phyloP scores from a whole-genome alignment of 352 stramenopile species.

The Phytophthora capsici region DNA sequence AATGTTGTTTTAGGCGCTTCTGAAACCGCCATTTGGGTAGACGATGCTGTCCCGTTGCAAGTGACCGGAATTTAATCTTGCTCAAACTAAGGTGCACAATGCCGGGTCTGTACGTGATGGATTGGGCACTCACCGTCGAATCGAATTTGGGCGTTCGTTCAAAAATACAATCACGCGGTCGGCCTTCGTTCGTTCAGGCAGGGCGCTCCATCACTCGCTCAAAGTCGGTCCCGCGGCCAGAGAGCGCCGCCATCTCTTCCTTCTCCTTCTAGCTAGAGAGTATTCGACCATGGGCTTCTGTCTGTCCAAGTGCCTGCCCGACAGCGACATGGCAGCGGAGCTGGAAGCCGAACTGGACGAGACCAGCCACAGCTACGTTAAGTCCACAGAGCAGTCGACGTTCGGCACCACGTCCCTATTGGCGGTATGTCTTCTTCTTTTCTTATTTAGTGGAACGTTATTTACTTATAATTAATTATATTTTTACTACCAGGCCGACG shows the following conservation, averaged over 20 bases:
- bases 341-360: constrained; percentile 87
- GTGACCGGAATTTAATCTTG: not conserved
- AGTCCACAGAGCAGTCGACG: constrained; percentile 47
- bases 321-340: constrained; percentile 85
- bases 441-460: not conserved
- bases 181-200: constrained; percentile 18
- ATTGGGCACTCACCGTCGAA: not conserved
- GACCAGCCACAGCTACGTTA: constrained; percentile 58
- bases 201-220: constrained; percentile 19
- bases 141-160: constrained; percentile 5
- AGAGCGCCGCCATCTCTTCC: constrained; percentile 1
- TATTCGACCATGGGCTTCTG: constrained; percentile 76
- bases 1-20: constrained; percentile 13
- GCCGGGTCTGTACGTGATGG: not conserved
- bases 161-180: constrained; percentile 30
- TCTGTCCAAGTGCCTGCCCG: constrained; percentile 84
- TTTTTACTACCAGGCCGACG: constrained; percentile 58
- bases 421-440: constrained; percentile 46
- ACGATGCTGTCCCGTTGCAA: constrained; percentile 4
- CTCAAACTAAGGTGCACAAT: constrained; percentile 1
- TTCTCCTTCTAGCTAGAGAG: not conserved
- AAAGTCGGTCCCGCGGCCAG: constrained; percentile 22
- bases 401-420: constrained; percentile 83
- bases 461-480: not conserved
- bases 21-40: not conserved